A percentile compares a stretch with the other conserved stretches of the same genome.
Conservation (phyloP, 306 rosid genomes). For the Cucumis hystrix region DNA sequence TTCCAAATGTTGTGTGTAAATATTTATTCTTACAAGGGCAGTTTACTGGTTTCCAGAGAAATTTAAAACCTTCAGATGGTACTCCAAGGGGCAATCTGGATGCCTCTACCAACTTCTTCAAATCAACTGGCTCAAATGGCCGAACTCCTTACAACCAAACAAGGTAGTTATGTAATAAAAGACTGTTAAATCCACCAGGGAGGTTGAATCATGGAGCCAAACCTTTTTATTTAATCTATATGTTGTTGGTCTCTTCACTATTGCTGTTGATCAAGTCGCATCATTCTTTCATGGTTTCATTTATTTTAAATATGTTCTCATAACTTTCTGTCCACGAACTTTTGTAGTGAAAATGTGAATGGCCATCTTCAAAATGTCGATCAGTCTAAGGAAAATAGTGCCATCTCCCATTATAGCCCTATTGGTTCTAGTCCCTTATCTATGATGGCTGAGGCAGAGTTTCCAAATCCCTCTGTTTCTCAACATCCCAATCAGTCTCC, state of each 20-base stretch:
- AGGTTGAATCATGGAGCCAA: neutral
- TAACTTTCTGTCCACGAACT: constrained; percentile 3
- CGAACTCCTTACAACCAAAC: constrained; percentile 11
- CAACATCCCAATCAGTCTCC: constrained; percentile 21
- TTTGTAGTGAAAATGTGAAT: constrained; percentile 29
- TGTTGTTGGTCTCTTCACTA: neutral
- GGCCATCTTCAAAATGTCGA: constrained; percentile 34
- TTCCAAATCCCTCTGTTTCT: constrained; percentile 11
- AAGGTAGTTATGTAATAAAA: constrained; percentile 20
- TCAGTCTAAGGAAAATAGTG: constrained; percentile 19
- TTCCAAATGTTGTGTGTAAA: neutral
- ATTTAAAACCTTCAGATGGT: constrained; percentile 9
- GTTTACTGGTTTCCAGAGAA: constrained; percentile 9
- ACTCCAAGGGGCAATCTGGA: constrained; percentile 17
- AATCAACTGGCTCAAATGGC: constrained; percentile 17
- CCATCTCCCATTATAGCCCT: constrained; percentile 16
- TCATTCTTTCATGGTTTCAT: neutral
- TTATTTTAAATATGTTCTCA: neutral
- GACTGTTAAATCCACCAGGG: neutral
- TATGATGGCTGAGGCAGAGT: constrained; percentile 16
- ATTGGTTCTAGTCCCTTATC: constrained; percentile 17
- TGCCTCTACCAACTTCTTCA: constrained; percentile 14
- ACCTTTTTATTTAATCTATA: neutral
- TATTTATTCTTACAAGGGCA: constrained; percentile 12
- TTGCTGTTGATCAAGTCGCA: neutral